Evolutionary conservation across 2,329 filamentous ascomycete genomes (phyloP).

Genomic region (Monilinia laxa): DNA sequence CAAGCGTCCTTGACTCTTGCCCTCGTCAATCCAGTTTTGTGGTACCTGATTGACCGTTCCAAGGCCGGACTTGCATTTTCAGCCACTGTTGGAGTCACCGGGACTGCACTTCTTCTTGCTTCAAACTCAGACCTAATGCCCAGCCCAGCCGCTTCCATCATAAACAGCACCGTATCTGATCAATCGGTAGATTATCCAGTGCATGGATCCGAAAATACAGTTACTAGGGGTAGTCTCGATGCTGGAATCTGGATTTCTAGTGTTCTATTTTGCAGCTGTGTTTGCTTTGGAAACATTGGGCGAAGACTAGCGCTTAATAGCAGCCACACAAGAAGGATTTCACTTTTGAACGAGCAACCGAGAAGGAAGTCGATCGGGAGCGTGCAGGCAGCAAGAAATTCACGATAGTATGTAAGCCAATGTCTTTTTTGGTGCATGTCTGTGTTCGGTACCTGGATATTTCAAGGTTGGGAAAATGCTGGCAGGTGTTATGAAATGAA

Average conservation of each 20-base stretch:
- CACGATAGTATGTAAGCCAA: background rate
- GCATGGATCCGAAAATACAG: slow-evolving; percentile 50
- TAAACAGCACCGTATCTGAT: slow-evolving; percentile 27
- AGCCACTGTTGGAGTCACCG: slow-evolving; percentile 67
- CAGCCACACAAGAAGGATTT: slow-evolving; percentile 13
- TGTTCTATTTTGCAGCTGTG: slow-evolving; percentile 89
- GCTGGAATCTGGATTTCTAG: slow-evolving; percentile 87
- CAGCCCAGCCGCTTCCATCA: slow-evolving; percentile 49
- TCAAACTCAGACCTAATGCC: slow-evolving; percentile 79
- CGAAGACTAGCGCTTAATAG: slow-evolving; percentile 60
- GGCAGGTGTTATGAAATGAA: slow-evolving; percentile 2
- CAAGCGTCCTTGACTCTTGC: slow-evolving; percentile 88
- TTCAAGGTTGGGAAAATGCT: background rate
- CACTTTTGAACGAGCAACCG: background rate
- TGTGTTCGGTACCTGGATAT: slow-evolving; percentile 6
- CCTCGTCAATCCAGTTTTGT: slow-evolving; percentile 87
- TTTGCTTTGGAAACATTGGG: slow-evolving; percentile 96
- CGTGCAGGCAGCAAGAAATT: slow-evolving; percentile 20
- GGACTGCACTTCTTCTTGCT: slow-evolving; percentile 71
- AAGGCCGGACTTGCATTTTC: slow-evolving; percentile 81
- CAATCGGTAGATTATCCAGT: slow-evolving; percentile 23
- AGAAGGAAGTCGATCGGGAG: slow-evolving; percentile 19
- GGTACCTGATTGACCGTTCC: slow-evolving; percentile 94
- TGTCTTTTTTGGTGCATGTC: background rate
- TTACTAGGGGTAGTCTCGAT: slow-evolving; percentile 63